Percentiles rank a stretch among this genome's conserved stretches.
Evolutionary conservation across 2,329 filamentous ascomycete genomes (phyloP).

Genomic region (Pseudocercospora eumusae): DNA sequence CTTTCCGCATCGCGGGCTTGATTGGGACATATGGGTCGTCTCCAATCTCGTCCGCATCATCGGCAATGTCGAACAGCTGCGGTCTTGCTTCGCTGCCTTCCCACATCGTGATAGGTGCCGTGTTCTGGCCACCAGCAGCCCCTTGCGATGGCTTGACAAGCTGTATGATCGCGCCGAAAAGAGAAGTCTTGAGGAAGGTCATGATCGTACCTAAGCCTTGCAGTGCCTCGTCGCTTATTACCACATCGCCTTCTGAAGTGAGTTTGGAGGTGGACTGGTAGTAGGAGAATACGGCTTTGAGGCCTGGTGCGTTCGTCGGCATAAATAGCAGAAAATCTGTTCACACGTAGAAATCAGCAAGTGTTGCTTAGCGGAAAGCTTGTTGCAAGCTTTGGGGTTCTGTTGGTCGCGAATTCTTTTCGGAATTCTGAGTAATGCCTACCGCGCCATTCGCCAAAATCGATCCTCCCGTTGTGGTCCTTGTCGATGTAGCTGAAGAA

Average conservation of each 20-base stretch:
- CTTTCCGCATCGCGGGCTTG: slow-evolving; percentile 40
- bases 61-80: slow-evolving; percentile 20
- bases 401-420: slow-evolving; percentile 9
- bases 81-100: slow-evolving; percentile 27
- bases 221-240: slow-evolving; percentile 85
- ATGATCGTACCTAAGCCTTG: slow-evolving; percentile 87
- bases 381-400: slow-evolving; percentile 10
- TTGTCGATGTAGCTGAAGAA: slow-evolving; percentile 91
- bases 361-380: background rate
- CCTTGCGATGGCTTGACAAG: slow-evolving; percentile 33
- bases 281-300: slow-evolving; percentile 84
- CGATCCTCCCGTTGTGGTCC: slow-evolving; percentile 84
- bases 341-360: slow-evolving; percentile 3
- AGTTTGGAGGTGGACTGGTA: slow-evolving; percentile 87
- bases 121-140: slow-evolving; percentile 24
- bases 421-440: slow-evolving; percentile 35
- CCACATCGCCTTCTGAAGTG: slow-evolving; percentile 90
- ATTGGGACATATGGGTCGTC: slow-evolving; percentile 40
- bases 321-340: slow-evolving; percentile 92
- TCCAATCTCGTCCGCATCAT: slow-evolving; percentile 23
- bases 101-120: slow-evolving; percentile 28
- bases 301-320: slow-evolving; percentile 65
- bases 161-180: slow-evolving; percentile 74
- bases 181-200: slow-evolving; percentile 66
- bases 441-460: slow-evolving; percentile 94